phyloP scores from a whole-genome alignment of 2,329 filamentous ascomycete species.

The Beauveria medogensis region DNA sequence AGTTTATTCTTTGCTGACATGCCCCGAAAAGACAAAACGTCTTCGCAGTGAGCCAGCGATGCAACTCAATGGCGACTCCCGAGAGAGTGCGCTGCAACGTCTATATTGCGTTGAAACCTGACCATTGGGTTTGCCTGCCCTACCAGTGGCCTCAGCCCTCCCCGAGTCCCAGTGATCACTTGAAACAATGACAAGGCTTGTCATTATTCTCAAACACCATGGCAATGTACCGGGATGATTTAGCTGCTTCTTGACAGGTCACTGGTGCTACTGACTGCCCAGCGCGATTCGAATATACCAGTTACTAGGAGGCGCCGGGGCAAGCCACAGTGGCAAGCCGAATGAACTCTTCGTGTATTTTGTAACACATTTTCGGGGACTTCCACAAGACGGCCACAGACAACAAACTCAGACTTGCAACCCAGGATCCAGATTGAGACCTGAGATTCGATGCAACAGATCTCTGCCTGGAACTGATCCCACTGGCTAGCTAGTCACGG shows the following conservation, averaged over 20 bases:
- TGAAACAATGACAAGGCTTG: background rate
- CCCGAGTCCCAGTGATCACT: background rate
- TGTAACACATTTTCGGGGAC: background rate
- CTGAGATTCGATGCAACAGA: background rate
- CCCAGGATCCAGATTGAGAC: background rate
- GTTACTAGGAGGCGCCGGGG: background rate
- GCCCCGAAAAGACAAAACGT: too few species aligned
- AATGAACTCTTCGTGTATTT: background rate
- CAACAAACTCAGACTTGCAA: background rate
- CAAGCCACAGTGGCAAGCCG: background rate
- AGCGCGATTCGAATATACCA: background rate
- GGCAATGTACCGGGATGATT: background rate
- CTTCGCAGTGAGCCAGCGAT: background rate
- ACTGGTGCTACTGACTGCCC: background rate
- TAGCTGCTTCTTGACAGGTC: background rate
- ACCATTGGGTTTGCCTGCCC: background rate
- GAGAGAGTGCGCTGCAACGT: background rate
- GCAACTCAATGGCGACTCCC: background rate
- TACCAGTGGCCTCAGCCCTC: slow-evolving; percentile 1
- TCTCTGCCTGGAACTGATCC: background rate
- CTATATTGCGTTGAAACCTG: background rate
- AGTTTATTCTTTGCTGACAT: too few species aligned
- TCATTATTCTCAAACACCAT: background rate
- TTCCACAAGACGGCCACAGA: background rate
- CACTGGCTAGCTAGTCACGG: background rate